Conservation (phyloP, 2,329 filamentous ascomycete genomes). For the Peltaster fructicola region DNA sequence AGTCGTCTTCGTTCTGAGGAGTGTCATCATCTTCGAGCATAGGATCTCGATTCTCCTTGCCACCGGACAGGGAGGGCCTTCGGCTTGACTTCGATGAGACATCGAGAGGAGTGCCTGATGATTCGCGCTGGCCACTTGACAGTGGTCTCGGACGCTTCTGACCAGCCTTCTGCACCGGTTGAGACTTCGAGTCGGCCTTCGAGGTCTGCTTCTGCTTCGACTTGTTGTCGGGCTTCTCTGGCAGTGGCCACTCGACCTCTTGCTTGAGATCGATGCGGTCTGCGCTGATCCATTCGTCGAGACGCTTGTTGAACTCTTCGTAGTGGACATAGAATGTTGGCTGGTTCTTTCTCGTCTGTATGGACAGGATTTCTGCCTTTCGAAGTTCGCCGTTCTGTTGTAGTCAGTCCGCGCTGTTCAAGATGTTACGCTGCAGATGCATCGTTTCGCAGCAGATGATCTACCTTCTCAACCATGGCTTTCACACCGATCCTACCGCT, state of each 20-base stretch:
- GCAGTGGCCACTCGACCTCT: slow-evolving; percentile 91
- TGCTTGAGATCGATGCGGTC: slow-evolving; percentile 69
- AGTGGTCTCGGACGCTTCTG: slow-evolving; percentile 28
- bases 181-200: slow-evolving; percentile 15
- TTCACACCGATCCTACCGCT: slow-evolving; percentile 44
- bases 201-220: slow-evolving; percentile 45
- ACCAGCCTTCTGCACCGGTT: slow-evolving; percentile 25
- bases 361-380: slow-evolving; percentile 91
- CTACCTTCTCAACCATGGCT: slow-evolving; percentile 51
- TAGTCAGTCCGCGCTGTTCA: too few relatives aligned
- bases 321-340: slow-evolving; percentile 94
- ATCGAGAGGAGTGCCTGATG: slow-evolving; percentile 22
- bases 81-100: slow-evolving; percentile 36
- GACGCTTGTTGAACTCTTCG: slow-evolving; percentile 89
- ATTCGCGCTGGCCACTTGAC: slow-evolving; percentile 26
- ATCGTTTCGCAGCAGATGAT: slow-evolving; percentile 13
- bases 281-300: slow-evolving; percentile 75
- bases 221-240: slow-evolving; percentile 80
- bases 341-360: slow-evolving; percentile 73
- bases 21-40: slow-evolving; percentile 31
- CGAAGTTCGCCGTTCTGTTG: slow-evolving; percentile 67
- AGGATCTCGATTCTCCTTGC: slow-evolving; percentile 41
- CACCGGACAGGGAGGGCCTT: slow-evolving; percentile 36
- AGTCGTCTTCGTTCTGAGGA: slow-evolving; percentile 33
- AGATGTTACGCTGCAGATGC: too few relatives aligned